Percentiles rank a stretch among this genome's conserved stretches.
Conservation (phyloP, 768 basidiomycete genomes). For the Lactifluus pinguis region DNA sequence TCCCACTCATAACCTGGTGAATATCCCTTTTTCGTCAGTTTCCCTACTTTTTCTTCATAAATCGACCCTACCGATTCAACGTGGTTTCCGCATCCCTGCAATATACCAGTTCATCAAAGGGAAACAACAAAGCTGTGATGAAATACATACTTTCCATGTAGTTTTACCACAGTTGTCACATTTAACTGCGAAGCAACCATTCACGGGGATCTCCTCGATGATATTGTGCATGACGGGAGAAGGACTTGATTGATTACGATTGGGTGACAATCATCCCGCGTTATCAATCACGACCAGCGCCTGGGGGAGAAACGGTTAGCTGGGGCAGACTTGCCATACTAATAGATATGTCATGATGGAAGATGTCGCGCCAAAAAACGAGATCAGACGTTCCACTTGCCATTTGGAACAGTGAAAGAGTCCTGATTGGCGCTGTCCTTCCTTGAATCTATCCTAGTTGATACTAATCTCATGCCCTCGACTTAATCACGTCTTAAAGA, state of each 20-base stretch:
- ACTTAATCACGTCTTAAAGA: too few species aligned
- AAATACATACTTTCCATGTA: conserved; percentile 23
- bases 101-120: background rate
- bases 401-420: background rate
- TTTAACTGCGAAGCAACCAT: conserved; percentile 20
- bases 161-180: conserved; percentile 26
- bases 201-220: conserved; percentile 10
- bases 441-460: background rate
- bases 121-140: background rate
- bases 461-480: background rate
- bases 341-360: background rate
- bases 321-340: background rate
- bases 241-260: background rate
- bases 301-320: background rate
- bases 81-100: conserved; percentile 20
- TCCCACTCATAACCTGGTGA: conserved; percentile 38
- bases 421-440: background rate
- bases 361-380: background rate
- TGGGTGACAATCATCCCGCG: background rate
- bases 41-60: background rate
- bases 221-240: background rate
- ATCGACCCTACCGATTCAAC: conserved; percentile 15
- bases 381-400: background rate
- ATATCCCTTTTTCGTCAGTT: background rate
- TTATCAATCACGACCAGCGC: background rate